Evolutionary conservation across 176 grass and related monocot species (phyloP), one percentile per base, ranked within the genome.

Genomic region (Typha latifolia): DNA sequence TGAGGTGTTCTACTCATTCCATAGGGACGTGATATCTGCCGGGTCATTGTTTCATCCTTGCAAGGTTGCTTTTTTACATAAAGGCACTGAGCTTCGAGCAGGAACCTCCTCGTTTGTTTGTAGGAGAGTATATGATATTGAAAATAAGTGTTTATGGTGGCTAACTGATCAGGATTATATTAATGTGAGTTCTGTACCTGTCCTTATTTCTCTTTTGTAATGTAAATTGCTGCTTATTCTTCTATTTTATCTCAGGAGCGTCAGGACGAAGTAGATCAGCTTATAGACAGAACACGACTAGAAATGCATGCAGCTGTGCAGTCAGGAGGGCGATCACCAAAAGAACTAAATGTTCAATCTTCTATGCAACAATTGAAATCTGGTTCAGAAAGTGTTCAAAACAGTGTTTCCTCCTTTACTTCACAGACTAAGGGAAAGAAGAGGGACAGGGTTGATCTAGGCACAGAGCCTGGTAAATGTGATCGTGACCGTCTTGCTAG

Each of bases 271-370:
- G 79, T 96, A 78, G 85, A 85, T 76, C 70, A 69, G 22, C 84
- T 90, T 66, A 75, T 96, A 62, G 49, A 85, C 50, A 87, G 69
- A 85, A 85, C 87, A 67, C 70, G 55, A 62, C 57, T 85, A 96
- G 91, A 96, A 87, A 96, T 96, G 91, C 87, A 90, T 96, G 87
- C 79, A 49, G 81, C 84, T 55, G 84, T 90, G 51, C 91, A 87
- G 64, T 87, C 87, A 69, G 91, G 79, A 66, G 91, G 81, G 50
- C 72, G 76, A 49, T 95, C 91, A 78, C 87, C 87, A 47, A 96
- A 90, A 65, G 62, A 69, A 26, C 62, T 82, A 32, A 87, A 87
- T 72, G 76, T 79, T 72, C 79, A 72, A 14, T 73, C 78, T 53
- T 81, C 78, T 67, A 65, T 79, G 47, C 91, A 85, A 67, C 91